These are phyloP conservation scores for Punica granatum DNA, from an alignment of 345 rosid species.

Conservation along the genomic window DNA sequence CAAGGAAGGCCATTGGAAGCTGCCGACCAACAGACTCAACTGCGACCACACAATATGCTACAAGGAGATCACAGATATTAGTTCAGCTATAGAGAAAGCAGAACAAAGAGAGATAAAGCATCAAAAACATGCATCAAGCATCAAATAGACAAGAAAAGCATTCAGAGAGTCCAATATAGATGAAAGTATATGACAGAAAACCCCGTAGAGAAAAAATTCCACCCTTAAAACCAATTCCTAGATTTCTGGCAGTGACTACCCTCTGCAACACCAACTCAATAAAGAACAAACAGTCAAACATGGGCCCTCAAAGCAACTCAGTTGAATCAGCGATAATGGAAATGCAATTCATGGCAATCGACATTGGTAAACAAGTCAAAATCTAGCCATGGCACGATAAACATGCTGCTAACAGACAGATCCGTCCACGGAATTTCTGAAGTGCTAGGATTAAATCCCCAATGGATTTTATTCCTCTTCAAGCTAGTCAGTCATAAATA, in stretches of 20 bases:
- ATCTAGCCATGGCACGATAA: not conserved
- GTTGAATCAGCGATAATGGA: not conserved
- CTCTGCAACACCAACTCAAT: not conserved
- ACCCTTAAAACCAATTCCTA: not conserved
- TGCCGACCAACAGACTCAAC: constrained; percentile 52
- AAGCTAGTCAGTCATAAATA: not conserved
- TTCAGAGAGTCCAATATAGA: not conserved
- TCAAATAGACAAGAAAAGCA: not conserved
- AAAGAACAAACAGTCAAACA: not conserved
- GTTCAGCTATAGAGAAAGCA: not conserved
- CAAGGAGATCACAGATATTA: constrained; percentile 4
- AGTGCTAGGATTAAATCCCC: not conserved
- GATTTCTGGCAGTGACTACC: not conserved
- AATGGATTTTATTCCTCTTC: not conserved
- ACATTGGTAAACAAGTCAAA: not conserved
- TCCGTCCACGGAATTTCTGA: not conserved
- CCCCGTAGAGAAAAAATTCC: not conserved
- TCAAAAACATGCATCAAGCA: not conserved
- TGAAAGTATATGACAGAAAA: not conserved
- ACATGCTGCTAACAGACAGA: not conserved
- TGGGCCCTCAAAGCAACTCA: not conserved
- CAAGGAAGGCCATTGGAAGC: constrained; percentile 53
- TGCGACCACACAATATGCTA: constrained; percentile 68
- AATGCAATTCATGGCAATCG: not conserved
- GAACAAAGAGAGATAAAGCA: not conserved